Conservation (phyloP, 371 early-diverging fungal species). For the Rhizopus delemar region DNA sequence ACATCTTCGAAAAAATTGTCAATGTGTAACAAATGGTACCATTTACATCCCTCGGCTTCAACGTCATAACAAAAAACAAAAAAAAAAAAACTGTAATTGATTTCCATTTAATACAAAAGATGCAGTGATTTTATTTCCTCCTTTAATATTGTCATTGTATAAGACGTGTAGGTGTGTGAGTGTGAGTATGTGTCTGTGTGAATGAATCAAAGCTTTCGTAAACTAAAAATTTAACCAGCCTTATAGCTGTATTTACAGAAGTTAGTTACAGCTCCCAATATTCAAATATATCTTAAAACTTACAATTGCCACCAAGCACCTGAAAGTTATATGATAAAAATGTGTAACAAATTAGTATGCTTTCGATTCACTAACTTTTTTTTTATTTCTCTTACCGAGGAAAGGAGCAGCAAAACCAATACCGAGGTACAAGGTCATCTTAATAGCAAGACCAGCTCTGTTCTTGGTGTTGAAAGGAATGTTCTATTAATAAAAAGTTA, state of each 20-base stretch:
- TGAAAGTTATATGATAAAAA: conserved; percentile 2
- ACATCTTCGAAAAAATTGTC: background rate
- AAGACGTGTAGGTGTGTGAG: background rate
- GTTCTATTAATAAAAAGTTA: conserved; percentile 40
- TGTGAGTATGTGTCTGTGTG: background rate
- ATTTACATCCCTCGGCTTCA: background rate
- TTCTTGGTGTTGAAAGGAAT: conserved; percentile 66
- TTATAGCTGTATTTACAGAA: conserved; percentile 34
- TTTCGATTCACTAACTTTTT: background rate
- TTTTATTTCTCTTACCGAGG: conserved; percentile 42
- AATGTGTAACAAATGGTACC: background rate
- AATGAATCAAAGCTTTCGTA: background rate
- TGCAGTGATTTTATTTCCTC: too few species aligned
- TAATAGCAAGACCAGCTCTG: conserved; percentile 58
- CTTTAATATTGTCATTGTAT: background rate
- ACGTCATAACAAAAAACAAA: conserved; percentile 1
- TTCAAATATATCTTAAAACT: conserved; percentile 10
- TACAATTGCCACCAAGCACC: conserved; percentile 52
- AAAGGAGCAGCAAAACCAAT: conserved; percentile 61
- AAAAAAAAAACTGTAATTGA: background rate
- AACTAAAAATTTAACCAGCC: conserved; percentile 38
- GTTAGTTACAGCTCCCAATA: background rate
- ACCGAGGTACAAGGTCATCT: conserved; percentile 54
- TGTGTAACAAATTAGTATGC: background rate
- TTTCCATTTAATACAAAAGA: conserved; percentile 1